Evolutionary conservation across 129 eudicot genomes (phyloP), one percentile per base, ranked within the genome.

Genomic region (Flaveria bidentis): DNA sequence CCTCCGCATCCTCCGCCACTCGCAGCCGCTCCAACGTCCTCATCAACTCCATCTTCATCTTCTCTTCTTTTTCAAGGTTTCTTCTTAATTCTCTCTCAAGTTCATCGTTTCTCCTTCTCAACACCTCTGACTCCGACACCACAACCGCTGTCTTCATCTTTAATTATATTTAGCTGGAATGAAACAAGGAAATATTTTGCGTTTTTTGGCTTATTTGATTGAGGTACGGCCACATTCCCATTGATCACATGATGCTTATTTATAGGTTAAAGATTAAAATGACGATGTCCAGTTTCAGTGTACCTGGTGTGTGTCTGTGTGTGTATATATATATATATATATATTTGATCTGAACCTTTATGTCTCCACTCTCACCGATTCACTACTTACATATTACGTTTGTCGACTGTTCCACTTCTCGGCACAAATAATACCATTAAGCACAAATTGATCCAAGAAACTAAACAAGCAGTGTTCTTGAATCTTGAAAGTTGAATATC

Each of bases 1-100:
- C 98, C 87, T 93, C 98, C 9, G 92, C 97, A 23, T 93, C 98
- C 83, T 93, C 98, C 28, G 96, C 96, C 65, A 93, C 87, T 15
- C 80, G 84, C 16, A 93, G 75, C 81, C 92, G 68, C 49, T 79
- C 73, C 76, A 75, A 72, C 25, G 79, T 57, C 62, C 72, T 74
- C 52, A 67, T 66, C 17, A 93, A 60, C 75, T 93, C 96, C 62
- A 20, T 56, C 81, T 80, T 88, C 97, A 88, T 88, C 62, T 67
- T 82, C 82, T 87, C 96, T 36, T 93, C 98, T 78, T 96, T 88
- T 77, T 79, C 86, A 8, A 76, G 1, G 1, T 96, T 92, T 80
- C 66, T 58, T 65, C 80, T 72, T 69, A 93, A 30, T 17, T 88
- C 95, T 52, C 81, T 80, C 86, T 93, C 96, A 74, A 93, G 28